Conservation (phyloP, 768 basidiomycete species). For the Suillus decipiens region DNA sequence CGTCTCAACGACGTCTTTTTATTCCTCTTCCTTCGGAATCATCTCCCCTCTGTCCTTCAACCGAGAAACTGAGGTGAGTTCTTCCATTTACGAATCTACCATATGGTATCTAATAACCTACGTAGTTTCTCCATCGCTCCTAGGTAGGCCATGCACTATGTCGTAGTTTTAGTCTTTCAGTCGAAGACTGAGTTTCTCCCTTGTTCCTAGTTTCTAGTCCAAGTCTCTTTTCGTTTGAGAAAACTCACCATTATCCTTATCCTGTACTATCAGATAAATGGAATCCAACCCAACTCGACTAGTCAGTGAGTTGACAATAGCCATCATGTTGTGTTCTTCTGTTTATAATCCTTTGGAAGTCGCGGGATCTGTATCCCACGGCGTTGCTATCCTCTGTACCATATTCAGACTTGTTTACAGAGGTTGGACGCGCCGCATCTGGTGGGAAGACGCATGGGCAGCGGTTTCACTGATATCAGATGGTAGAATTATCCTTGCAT, state of each 20-base stretch:
- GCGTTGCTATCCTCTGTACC: conserved; percentile 23
- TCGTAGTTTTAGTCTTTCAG: no score
- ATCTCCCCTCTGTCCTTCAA: no score
- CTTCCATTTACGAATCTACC: no score
- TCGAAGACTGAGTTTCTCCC: no score
- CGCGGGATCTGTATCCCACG: conserved; percentile 20
- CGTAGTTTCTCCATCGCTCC: no score
- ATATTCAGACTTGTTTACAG: conserved; percentile 26
- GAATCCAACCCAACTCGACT: not conserved
- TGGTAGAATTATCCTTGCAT: not conserved
- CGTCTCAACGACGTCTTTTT: no score
- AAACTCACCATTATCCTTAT: not conserved
- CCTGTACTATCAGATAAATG: not conserved
- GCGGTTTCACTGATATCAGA: conserved; percentile 19
- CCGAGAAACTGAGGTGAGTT: no score
- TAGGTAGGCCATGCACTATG: no score
- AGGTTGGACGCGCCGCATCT: conserved; percentile 20
- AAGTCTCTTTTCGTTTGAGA: no score
- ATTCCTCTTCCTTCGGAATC: no score
- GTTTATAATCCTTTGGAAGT: conserved; percentile 6
- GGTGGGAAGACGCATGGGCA: conserved; percentile 31
- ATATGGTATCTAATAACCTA: no score
- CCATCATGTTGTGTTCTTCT: not conserved
- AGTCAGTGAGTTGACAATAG: not conserved
- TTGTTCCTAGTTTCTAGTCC: no score